These are phyloP conservation scores for Claviceps pazoutovae DNA, from an alignment of 2,329 filamentous ascomycete genomes.

Conservation along the genomic window DNA sequence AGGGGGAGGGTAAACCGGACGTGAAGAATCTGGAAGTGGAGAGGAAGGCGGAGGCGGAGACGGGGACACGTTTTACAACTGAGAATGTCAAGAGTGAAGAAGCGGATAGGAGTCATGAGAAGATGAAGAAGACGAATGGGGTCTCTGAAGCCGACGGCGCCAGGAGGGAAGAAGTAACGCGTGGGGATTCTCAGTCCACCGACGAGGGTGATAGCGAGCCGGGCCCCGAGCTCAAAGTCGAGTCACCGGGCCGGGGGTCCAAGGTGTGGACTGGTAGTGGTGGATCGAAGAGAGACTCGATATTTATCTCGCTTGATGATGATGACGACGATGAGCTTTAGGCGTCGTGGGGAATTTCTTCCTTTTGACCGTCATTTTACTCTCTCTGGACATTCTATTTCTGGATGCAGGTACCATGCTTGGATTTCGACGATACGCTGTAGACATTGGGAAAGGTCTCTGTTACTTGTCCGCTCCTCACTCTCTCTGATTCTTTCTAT, in stretches of 20 bases:
- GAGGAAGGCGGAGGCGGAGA: background rate
- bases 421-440: background rate
- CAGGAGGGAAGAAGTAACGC: constrained; percentile 3
- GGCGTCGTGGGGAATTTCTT: background rate
- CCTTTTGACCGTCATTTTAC: background rate
- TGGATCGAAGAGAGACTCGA: constrained; percentile 16
- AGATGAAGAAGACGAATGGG: constrained; percentile 4
- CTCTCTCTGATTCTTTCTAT: background rate
- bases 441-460: background rate
- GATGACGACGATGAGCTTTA: constrained; percentile 13
- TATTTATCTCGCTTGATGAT: constrained; percentile 25
- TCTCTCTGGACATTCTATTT: background rate
- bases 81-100: background rate
- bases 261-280: constrained; percentile 9
- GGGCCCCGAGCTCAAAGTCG: background rate
- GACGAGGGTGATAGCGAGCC: background rate
- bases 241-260: background rate
- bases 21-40: background rate
- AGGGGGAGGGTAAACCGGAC: background rate
- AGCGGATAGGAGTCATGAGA: background rate
- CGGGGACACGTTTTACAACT: background rate
- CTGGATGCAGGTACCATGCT: background rate
- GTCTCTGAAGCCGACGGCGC: constrained; percentile 5
- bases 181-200: background rate
- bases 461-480: background rate